A percentile compares a stretch with the other conserved stretches of the same genome.
Conservation (phyloP, 2,329 filamentous ascomycete species). For the Neofusicoccum sp. region DNA sequence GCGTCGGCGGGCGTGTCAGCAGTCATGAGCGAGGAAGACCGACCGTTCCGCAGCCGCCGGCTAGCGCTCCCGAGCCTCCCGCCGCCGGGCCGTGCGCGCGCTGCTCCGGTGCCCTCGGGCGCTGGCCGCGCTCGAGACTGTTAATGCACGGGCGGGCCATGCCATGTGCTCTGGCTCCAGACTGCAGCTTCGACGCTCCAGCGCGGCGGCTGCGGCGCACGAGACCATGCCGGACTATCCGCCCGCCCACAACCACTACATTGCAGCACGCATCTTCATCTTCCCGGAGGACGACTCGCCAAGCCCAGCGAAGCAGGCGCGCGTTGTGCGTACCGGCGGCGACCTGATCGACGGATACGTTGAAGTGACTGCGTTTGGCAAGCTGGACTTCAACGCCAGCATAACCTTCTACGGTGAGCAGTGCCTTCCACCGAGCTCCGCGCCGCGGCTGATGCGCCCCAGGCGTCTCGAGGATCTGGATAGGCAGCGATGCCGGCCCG, state of each 20-base stretch:
- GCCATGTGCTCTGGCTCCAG: neutral
- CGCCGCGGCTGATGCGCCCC: neutral
- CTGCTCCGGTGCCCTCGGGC: neutral
- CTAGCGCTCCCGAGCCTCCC: neutral
- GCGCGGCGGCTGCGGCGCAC: neutral
- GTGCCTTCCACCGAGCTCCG: neutral
- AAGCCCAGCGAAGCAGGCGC: neutral
- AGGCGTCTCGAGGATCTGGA: neutral
- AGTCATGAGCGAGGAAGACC: no score
- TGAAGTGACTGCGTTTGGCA: neutral
- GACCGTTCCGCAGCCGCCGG: neutral
- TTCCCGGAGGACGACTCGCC: neutral
- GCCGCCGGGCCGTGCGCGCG: neutral
- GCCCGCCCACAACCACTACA: neutral
- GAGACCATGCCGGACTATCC: neutral
- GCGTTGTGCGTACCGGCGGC: neutral
- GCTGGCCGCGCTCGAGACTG: neutral
- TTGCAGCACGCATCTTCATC: neutral
- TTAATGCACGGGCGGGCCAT: neutral
- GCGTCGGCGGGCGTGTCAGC: no score
- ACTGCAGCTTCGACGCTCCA: neutral
- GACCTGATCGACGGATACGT: neutral
- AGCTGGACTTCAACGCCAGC: neutral
- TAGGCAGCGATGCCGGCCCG: neutral
- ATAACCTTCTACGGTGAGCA: neutral